Base-by-base conservation (phyloP, 2,329 filamentous ascomycete species). In the Penicillium oxalicum region DNA sequence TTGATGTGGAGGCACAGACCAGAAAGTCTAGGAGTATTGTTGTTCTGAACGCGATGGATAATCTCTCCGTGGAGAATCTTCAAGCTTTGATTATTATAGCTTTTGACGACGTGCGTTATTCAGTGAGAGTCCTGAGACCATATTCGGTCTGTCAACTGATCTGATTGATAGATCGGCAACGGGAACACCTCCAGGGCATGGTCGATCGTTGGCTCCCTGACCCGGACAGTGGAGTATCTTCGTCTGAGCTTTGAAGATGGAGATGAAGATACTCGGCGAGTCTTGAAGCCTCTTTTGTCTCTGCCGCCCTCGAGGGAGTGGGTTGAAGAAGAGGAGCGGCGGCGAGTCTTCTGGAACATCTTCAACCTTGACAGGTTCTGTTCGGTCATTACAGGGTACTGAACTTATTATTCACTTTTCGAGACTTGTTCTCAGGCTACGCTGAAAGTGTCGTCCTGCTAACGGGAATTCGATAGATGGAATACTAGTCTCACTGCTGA, bases 281-380 rank as follows among this genome's bases (percentile, higher is more conserved):
- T 40, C 8, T 40, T 40, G 27, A 40, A 40, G 26, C 39, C 39
- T 5, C n/a, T 40, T 2, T 6, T 40, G 7, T 40, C 39, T 5
- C 32, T 40, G 24, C 27, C 26, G 12, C 39, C 39, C 2, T 52
- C 56, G 1, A 48, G 33, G 0, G 65, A 66, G 2, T 40, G 39
- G 39, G 39, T 40, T 9, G 39, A 40, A 28, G 39, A 40, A 3
- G 39, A 40, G 26, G 39, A 40, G 32, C 28, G 39, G 12, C 9
- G 39, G n/a, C 6, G 39, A 12, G 39, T 40, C 12, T 40, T 40
- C 11, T 40, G 39, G 39, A 40, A 40, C 26, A 40, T 40, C 3
- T 40, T 40, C 27, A 40, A 57, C 61, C 62, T 58, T 52, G 69
- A 73, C 27, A 57, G 69, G 7, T 73, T 47, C 64, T 74, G 63